A percentile compares a stretch with the other conserved stretches of the same genome.
phyloP scores from a whole-genome alignment of 2,329 filamentous ascomycete species.

The Fusarium sp. region DNA sequence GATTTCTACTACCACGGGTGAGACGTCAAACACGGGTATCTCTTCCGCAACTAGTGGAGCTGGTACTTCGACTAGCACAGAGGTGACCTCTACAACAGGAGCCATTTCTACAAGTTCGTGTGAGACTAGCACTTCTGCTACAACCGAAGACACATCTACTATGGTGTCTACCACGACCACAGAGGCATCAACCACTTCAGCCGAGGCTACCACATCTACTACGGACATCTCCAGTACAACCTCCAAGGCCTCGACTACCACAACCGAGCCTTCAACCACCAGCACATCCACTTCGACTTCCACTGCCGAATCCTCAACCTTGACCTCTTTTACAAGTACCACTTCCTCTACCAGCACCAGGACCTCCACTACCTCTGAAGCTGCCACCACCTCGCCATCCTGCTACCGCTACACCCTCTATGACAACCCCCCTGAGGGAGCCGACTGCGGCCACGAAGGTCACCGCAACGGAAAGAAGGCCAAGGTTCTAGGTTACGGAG shows the following conservation, averaged over 20 bases:
- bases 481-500: constrained; percentile 24
- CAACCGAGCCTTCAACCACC: not conserved
- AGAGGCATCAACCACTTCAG: not conserved
- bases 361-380: not conserved
- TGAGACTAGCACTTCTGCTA: not conserved
- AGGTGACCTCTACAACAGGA: not conserved
- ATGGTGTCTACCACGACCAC: not conserved
- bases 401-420: constrained; percentile 33
- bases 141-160: not conserved
- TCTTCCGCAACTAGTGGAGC: not conserved
- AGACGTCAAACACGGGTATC: not conserved
- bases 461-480: constrained; percentile 14
- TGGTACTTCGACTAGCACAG: not conserved
- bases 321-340: not conserved
- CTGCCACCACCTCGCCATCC: constrained; percentile 9
- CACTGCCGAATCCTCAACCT: not conserved
- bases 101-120: not conserved
- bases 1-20: not conserved
- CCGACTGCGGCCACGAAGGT: constrained; percentile 21
- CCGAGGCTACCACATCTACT: not conserved
- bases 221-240: not conserved
- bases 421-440: constrained; percentile 4
- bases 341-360: not conserved
- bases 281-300: not conserved
- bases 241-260: not conserved